phyloP scores from a whole-genome alignment of 2,329 filamentous ascomycete species.

The Aspergillus sp. region DNA sequence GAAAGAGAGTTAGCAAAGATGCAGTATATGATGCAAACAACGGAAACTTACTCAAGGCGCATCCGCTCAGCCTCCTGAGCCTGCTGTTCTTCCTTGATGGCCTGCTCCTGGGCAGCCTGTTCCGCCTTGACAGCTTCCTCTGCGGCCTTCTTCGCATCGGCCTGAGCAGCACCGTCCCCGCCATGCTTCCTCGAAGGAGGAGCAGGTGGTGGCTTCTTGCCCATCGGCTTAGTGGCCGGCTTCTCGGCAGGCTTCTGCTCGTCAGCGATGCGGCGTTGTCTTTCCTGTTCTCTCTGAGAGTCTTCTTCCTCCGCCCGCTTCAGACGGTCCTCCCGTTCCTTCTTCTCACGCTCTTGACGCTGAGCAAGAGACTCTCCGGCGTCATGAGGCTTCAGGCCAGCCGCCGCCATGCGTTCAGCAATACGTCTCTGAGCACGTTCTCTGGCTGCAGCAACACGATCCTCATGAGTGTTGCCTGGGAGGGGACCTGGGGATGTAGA shows the following conservation, averaged over 20 bases:
- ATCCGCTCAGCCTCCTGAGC: conserved; percentile 66
- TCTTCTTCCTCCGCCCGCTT: conserved; percentile 92
- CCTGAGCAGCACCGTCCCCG: conserved; percentile 48
- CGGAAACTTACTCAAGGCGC: conserved; percentile 69
- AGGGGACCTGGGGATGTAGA: conserved; percentile 49
- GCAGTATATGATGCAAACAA: neutral
- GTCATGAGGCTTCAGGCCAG: conserved; percentile 85
- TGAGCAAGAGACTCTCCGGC: conserved; percentile 74
- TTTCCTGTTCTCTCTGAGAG: conserved; percentile 75
- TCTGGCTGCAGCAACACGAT: conserved; percentile 91
- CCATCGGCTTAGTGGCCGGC: conserved; percentile 48
- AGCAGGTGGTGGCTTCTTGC: conserved; percentile 66
- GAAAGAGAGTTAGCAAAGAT: conserved; percentile 11
- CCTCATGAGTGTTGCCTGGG: conserved; percentile 61
- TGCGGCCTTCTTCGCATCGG: conserved; percentile 50
- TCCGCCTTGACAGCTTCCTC: conserved; percentile 59
- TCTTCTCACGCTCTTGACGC: conserved; percentile 77
- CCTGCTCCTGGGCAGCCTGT: conserved; percentile 50
- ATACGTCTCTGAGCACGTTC: conserved; percentile 96
- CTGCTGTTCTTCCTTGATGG: conserved; percentile 59
- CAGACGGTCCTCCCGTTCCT: conserved; percentile 79
- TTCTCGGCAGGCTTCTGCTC: conserved; percentile 59
- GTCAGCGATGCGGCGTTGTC: conserved; percentile 73
- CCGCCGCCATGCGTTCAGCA: conserved; percentile 87
- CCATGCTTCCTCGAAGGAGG: conserved; percentile 64